Percentiles rank a stretch among this genome's conserved stretches.
Conservation (phyloP, 179 eudicot genomes). For the Sideroxylon spinosum region DNA sequence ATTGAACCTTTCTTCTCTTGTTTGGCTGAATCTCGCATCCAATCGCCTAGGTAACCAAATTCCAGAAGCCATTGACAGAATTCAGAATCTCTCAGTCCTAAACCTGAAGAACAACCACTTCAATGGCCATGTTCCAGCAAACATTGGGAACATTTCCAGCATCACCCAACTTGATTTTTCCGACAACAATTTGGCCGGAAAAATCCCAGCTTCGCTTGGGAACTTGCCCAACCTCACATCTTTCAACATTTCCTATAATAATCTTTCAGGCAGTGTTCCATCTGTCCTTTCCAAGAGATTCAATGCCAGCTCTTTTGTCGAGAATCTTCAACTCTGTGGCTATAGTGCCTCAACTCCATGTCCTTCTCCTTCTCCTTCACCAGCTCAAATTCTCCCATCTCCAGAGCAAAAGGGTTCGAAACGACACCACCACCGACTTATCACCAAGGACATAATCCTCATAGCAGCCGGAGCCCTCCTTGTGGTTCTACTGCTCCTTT, state of each 20-base stretch:
- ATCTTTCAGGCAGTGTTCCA: conserved; percentile 76
- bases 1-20: conserved; percentile 43
- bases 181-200: conserved; percentile 54
- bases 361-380: conserved; percentile 35
- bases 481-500: conserved; percentile 43
- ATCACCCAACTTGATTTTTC: conserved; percentile 58
- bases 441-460: conserved; percentile 61
- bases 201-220: conserved; percentile 51
- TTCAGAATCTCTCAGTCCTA: conserved; percentile 49
- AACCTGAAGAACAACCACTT: conserved; percentile 50
- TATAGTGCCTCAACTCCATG: conserved; percentile 52
- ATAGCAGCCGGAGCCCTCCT: conserved; percentile 63
- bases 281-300: conserved; percentile 46
- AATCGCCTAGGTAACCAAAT: conserved; percentile 43
- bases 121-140: conserved; percentile 47
- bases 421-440: conserved; percentile 32
- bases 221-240: conserved; percentile 39
- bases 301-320: conserved; percentile 64
- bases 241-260: conserved; percentile 72
- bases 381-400: conserved; percentile 26
- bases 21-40: conserved; percentile 36
- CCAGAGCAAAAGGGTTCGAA: conserved; percentile 13
- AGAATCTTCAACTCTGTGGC: conserved; percentile 71
- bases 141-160: conserved; percentile 44
- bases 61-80: conserved; percentile 40